Evolutionary conservation across 805 yeast genomes (phyloP), one percentile per base, ranked within the genome.

Genomic region (Candida quercuum): DNA sequence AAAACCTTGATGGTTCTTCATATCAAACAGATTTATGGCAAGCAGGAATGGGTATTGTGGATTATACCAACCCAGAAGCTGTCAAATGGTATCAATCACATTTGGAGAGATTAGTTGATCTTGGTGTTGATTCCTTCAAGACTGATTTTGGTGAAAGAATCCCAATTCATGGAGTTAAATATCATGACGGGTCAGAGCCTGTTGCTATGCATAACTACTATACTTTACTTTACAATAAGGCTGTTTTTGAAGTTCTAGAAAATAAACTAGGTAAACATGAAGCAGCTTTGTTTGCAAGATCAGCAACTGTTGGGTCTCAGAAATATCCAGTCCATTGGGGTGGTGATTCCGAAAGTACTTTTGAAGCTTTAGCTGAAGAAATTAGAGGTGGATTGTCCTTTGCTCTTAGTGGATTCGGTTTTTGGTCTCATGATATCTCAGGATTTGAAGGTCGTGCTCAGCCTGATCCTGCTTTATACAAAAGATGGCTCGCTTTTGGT

Each of bases 241-340:
- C 48, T 29, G 52, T 46, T 16, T 48, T 42, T 39, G 48, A 48
- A 35, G 35, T 48, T 10, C 32, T 48, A 33, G 52, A 48, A 28
- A 18, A 36, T 32, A 48, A 46, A 40, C 28, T 40, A 10, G 52
- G 52, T 29, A 48, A 44, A 38, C 35, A 46, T 24, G 40, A 48
- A 27, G 52, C 52, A 0, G 37, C 46, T 25, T 33, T 48, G 27
- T 48, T 48, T 37, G 52, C 52, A 11, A 43, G 52, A 44, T 48
- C 52, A 22, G 52, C 52, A 12, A 48, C 52, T 20, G 46, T 38
- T 26, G 52, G 52, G 14, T 34, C 47, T 29, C 52, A 48, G 22
- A 46, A 44, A 37, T 48, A 45, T 40, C 52, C 52, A 10, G 52
- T 48, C 12, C 52, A 48, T 34, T 48, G 52, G 52, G 52, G 52